Conservation (phyloP, 129 eudicot genomes). For the Pseudognaphalium luteoalbum region DNA sequence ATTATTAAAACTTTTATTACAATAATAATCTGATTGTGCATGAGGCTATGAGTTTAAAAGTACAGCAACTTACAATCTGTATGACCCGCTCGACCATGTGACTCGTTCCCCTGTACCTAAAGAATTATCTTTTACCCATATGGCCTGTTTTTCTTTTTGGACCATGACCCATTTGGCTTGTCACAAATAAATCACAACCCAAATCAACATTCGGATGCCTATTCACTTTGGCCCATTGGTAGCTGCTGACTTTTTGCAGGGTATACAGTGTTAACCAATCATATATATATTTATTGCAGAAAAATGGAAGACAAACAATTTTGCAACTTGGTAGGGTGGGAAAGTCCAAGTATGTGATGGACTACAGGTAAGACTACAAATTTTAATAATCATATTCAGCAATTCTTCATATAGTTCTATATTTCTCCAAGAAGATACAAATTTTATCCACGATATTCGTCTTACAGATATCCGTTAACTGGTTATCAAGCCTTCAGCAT, state of each 20-base stretch:
- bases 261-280: neutral
- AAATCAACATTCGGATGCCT: neutral
- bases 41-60: neutral
- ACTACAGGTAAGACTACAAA: slow-evolving; percentile 62
- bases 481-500: slow-evolving; percentile 96
- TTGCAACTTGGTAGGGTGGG: slow-evolving; percentile 87
- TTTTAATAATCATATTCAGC: neutral
- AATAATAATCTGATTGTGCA: neutral
- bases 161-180: neutral
- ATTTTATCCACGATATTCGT: neutral
- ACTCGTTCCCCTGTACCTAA: neutral
- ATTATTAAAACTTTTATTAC: neutral
- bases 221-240: neutral
- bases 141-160: neutral
- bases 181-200: neutral
- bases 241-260: neutral
- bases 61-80: neutral
- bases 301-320: slow-evolving; percentile 78
- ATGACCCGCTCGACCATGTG: neutral
- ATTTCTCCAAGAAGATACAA: neutral
- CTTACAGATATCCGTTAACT: slow-evolving; percentile 85
- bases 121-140: neutral
- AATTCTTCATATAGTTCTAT: too few species aligned
- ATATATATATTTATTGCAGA: slow-evolving; percentile 34
- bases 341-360: slow-evolving; percentile 84